Conservation (phyloP, 2,329 filamentous ascomycete genomes). For the Diaporthe citrichinensis region DNA sequence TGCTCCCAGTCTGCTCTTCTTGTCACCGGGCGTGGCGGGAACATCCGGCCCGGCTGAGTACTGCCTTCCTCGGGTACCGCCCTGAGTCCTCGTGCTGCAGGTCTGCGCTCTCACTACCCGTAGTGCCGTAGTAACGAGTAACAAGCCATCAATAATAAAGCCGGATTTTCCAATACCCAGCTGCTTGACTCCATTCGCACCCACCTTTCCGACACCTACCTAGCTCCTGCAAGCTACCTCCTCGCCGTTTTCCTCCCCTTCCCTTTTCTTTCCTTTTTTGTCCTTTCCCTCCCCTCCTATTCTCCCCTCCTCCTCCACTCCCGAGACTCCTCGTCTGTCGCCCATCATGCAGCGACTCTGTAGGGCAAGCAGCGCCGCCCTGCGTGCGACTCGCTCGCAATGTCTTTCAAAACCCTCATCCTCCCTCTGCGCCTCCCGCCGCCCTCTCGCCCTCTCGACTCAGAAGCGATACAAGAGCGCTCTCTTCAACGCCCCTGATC, state of each 20-base stretch:
- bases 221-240: slow-evolving; percentile 32
- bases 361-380: slow-evolving; percentile 45
- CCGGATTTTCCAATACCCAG: slow-evolving; percentile 29
- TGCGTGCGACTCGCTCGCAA: slow-evolving; percentile 51
- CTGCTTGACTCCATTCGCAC: slow-evolving; percentile 34
- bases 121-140: slow-evolving; percentile 26
- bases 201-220: slow-evolving; percentile 33
- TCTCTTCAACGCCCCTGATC: slow-evolving; percentile 73
- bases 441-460: slow-evolving; percentile 64
- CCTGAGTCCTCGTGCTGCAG: slow-evolving; percentile 1
- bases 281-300: slow-evolving; percentile 24
- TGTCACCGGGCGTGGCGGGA: slow-evolving; percentile 25
- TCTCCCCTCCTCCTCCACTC: slow-evolving; percentile 6
- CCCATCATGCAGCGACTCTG: slow-evolving; percentile 42
- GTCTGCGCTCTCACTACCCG: not conserved
- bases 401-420: slow-evolving; percentile 55
- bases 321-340: not conserved
- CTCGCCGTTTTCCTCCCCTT: slow-evolving; percentile 37
- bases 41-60: slow-evolving; percentile 31
- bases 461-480: slow-evolving; percentile 70
- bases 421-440: slow-evolving; percentile 60
- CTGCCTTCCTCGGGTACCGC: slow-evolving; percentile 34
- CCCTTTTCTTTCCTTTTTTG: slow-evolving; percentile 36
- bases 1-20: slow-evolving; percentile 14
- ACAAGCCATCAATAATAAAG: slow-evolving; percentile 29